Evolutionary conservation across 2,329 filamentous ascomycete genomes (phyloP), one percentile per base, ranked within the genome.

Genomic region (Plectosphaerella cucumerina): DNA sequence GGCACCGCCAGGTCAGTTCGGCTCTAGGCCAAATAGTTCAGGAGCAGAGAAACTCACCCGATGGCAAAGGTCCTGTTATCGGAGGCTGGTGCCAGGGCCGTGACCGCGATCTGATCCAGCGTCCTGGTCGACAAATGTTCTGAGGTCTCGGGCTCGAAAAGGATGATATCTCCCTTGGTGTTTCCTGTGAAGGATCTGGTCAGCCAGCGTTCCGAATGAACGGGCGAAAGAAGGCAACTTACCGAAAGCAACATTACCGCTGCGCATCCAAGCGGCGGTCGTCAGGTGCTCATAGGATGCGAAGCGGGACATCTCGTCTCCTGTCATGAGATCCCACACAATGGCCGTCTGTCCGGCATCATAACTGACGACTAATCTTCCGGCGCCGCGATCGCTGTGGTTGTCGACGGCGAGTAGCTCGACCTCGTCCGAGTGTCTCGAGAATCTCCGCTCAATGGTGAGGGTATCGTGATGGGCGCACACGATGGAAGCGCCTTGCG

Each of bases 171-270:
- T 59, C 94, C 94, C 68, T 96, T 90, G 8, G 85, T 81, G 65
- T 97, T 97, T 51, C 94, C 93, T 97, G 52, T 50, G 54, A 48
- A 57, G 49, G 20, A 50, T 15, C 50, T 18, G 34, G 42, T 43
- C 34, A 21, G 8, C 26, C 9, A 11, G 26, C 26, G 12, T 31
- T 35, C n/a, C 53, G 59, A 48, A 57, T 54, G 44, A 53, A 48
- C 37, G 48, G 42, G 31, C 8, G n/a, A 46, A 34, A 34, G 18
- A 37, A 23, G 14, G 23, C 44, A 50, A 63, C 85, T 69, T 77
- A 97, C 93, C 94, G 75, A 97, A 97, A 35, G 90, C 93, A 58
- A 99, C 86, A 71, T 96, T 96, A 50, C 94, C 94, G 71, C 97
- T 97, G 43, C 87, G 82, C 92, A 99, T 97, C 90, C 94, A 99